These are phyloP conservation scores for Paecilomyces formosus DNA, from an alignment of 2,329 filamentous ascomycete species.

Conservation along the genomic window DNA sequence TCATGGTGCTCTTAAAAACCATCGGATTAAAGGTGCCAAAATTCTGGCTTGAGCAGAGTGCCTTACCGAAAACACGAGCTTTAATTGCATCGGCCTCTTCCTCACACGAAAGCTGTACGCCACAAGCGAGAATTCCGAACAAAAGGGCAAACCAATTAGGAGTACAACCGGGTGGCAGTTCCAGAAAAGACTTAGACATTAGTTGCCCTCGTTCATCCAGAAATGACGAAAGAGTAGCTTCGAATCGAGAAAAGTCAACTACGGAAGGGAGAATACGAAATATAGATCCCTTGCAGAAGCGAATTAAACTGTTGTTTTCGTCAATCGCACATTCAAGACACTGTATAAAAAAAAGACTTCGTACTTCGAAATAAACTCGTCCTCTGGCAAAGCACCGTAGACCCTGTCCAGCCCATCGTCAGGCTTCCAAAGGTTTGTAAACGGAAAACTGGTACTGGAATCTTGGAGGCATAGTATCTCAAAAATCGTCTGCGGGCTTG, in stretches of 20 bases:
- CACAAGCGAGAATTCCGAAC: not conserved
- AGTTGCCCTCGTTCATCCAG: not conserved
- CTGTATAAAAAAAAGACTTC: not conserved
- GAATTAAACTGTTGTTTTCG: not conserved
- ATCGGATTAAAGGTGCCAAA: not conserved
- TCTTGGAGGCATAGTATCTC: not conserved
- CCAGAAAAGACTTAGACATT: not conserved
- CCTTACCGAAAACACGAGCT: not conserved
- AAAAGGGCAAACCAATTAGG: not conserved
- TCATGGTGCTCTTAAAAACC: not conserved
- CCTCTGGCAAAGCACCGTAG: not conserved
- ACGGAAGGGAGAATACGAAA: not conserved
- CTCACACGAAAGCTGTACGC: not conserved
- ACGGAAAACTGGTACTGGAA: not conserved
- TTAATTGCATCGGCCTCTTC: not conserved
- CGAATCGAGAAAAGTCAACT: not conserved
- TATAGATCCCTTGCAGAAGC: not conserved
- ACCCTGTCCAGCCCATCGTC: not conserved
- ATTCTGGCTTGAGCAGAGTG: not conserved
- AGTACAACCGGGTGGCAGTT: not conserved
- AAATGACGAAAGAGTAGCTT: not conserved
- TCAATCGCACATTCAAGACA: not conserved
- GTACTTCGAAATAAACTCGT: not conserved
- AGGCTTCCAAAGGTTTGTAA: not conserved
- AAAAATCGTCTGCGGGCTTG: conserved; percentile 7